These are phyloP conservation scores for Lipomyces sp. DNA, from an alignment of 805 yeast genomes.

Conservation along the genomic window DNA sequence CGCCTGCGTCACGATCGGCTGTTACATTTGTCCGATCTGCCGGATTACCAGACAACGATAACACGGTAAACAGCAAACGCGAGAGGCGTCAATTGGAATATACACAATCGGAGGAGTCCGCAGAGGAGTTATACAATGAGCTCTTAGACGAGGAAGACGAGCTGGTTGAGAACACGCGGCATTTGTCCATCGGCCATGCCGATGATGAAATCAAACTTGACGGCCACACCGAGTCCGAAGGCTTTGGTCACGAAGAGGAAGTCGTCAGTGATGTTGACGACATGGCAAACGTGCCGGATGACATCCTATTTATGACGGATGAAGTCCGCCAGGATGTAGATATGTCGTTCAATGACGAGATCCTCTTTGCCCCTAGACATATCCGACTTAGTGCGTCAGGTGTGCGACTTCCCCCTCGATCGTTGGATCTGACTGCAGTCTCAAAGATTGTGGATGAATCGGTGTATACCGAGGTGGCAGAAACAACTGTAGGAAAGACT, in stretches of 20 bases:
- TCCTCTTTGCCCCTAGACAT: conserved; percentile 28
- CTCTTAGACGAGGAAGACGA: conserved; percentile 35
- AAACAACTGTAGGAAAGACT: not conserved
- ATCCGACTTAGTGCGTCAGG: conserved; percentile 16
- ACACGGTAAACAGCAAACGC: conserved; percentile 3
- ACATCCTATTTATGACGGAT: conserved; percentile 23
- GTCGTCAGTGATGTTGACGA: conserved; percentile 6
- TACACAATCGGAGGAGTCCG: conserved; percentile 4
- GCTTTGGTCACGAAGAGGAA: not conserved
- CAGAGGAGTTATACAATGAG: conserved; percentile 22
- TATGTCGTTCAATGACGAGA: conserved; percentile 20
- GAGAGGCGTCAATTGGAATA: not conserved
- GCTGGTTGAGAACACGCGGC: conserved; percentile 23
- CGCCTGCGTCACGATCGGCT: not conserved
- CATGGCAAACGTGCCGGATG: conserved; percentile 22
- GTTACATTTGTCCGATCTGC: conserved; percentile 18
- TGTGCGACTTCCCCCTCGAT: conserved; percentile 14
- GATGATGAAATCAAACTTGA: not conserved
- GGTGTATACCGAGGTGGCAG: not conserved
- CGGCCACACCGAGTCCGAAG: not conserved
- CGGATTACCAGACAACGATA: conserved; percentile 4
- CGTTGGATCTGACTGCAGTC: not conserved
- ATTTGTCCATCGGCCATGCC: conserved; percentile 12
- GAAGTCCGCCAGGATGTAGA: conserved; percentile 10
- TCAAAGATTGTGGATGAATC: conserved; percentile 14